Evolutionary conservation across 2,329 filamentous ascomycete species (phyloP), one percentile per base, ranked within the genome.

Genomic region (Scedosporium dehoogii): DNA sequence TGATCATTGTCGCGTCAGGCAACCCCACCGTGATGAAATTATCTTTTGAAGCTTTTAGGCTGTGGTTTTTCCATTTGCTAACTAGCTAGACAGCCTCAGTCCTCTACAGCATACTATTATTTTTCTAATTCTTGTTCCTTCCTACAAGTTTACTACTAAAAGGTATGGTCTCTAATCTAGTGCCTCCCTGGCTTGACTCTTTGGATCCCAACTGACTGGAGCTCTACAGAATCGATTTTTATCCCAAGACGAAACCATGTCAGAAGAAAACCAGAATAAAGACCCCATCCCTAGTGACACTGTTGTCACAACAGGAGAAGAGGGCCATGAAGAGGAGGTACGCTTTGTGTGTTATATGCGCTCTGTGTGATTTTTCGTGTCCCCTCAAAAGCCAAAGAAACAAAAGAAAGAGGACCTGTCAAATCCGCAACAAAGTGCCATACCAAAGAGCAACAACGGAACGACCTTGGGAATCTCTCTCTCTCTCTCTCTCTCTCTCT

Each of bases 271-370:
- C n/a, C 57, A 58, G 9, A 14, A 23, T 29, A 53, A 62, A 58
- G 60, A 62, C 23, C 53, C 60, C 3, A 55, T 42, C 42, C 38
- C 60, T 41, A 23, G 23, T n/a, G 53, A 42, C 42, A 14, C 41
- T 21, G 48, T 29, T 23, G 27, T 56, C 38, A 41, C 42, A 14
- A 41, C 53, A 9, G 42, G 53, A 14, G 53, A 58, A 21, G 60
- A 58, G 42, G 55, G 42, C n/a, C 48, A 58, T 62, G 53, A 62
- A 62, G 60, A 62, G 53, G 60, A 62, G 60, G 60, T 62, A 62
- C 59, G 59, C 59, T 61, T 41, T 16, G 44, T 48, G 44, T 55
- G 51, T 55, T 18, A 23, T 23, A 55, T 27, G 51, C 51, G 51
- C 23, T 55, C 18, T 55, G 51, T 55, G 51, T 38, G 33, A 58